Base-by-base conservation (phyloP, 2,329 filamentous ascomycete genomes). In the Shiraia sp. region DNA sequence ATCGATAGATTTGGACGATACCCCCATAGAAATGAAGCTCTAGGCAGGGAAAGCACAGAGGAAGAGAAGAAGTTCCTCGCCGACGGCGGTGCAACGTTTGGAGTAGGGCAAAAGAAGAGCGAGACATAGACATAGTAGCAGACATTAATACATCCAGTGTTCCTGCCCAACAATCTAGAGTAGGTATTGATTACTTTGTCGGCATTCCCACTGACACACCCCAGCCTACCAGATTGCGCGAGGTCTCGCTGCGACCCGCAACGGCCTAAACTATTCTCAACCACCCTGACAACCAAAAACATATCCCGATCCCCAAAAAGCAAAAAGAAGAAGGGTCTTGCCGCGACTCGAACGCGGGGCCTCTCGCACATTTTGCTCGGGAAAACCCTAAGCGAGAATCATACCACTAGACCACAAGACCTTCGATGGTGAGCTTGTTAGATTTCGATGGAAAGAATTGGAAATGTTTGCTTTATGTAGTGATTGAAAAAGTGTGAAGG, bases 351-450 rank as follows among this genome's bases (percentile, higher is more conserved):
- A 39, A 39, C 36, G 36, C 36, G 36, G 36, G 36, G 36, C 36
- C 36, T 39, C 36, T 39, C 36, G 36, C 36, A 39, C 31, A 29
- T 30, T 17, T 3, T 39, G 28, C 36, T 32, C 10, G 28, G 36
- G 36, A n/a, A 12, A 23, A 65, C 79, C 79, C 80, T 82, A 82
- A 82, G 80, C 79, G 78, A 80, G 79, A 81, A 82, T 81, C 79
- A 82, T 82, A 82, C 79, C 79, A 77, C 79, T 80, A 81, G 78
- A 80, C 78, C 77, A 81, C 33, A 36, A 36, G 33, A 36, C 35
- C 28, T 35, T 13, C 13, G 19, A 22, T 22, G 19, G 19, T 4
- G 19, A 5, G 4, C 4, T 22, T 22, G 19, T n/a, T n/a, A 22
- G 4, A 22, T 8, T 22, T 22, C 19, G 19, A 22, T 22, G 8